These are phyloP conservation scores for Chamaenerion angustifolium DNA, from an alignment of 345 rosid genomes.

Conservation along the genomic window DNA sequence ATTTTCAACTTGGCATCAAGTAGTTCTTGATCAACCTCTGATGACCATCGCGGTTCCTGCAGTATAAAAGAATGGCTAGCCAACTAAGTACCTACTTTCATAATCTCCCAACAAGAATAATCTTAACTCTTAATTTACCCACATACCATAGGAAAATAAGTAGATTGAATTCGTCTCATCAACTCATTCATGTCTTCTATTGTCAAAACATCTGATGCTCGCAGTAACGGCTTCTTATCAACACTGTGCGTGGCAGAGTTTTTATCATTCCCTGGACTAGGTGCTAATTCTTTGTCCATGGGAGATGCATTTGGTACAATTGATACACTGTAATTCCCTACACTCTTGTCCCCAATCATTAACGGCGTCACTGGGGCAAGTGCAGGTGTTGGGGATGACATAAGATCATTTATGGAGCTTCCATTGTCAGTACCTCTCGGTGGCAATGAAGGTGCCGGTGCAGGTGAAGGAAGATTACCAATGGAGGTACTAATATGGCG, in stretches of 20 bases:
- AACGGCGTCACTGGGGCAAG: constrained; percentile 13
- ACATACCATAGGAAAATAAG: constrained; percentile 33
- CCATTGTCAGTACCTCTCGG: too few relatives aligned
- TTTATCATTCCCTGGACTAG: constrained; percentile 9
- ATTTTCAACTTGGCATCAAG: constrained; percentile 45
- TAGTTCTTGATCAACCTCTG: constrained; percentile 48
- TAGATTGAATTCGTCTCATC: constrained; percentile 34
- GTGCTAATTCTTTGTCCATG: constrained; percentile 13
- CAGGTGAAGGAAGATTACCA: constrained; percentile 11
- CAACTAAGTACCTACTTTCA: neutral
- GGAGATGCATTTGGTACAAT: constrained; percentile 15
- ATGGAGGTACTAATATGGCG: constrained; percentile 10
- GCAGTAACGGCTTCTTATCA: constrained; percentile 14
- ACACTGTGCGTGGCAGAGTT: constrained; percentile 16
- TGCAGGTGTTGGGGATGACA: constrained; percentile 5
- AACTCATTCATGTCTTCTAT: constrained; percentile 54
- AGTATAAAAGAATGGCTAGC: constrained; percentile 6
- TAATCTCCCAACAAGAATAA: neutral
- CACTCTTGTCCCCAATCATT: constrained; percentile 5
- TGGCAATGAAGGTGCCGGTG: neutral
- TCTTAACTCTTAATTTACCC: neutral
- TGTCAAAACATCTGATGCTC: constrained; percentile 28
- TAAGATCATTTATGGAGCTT: too few relatives aligned
- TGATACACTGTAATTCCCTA: constrained; percentile 9
- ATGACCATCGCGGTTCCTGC: constrained; percentile 45